A percentile compares a stretch with the other conserved stretches of the same genome.
Evolutionary conservation across 371 early-diverging fungal species (phyloP).

Genomic region (Circinella umbellata): DNA sequence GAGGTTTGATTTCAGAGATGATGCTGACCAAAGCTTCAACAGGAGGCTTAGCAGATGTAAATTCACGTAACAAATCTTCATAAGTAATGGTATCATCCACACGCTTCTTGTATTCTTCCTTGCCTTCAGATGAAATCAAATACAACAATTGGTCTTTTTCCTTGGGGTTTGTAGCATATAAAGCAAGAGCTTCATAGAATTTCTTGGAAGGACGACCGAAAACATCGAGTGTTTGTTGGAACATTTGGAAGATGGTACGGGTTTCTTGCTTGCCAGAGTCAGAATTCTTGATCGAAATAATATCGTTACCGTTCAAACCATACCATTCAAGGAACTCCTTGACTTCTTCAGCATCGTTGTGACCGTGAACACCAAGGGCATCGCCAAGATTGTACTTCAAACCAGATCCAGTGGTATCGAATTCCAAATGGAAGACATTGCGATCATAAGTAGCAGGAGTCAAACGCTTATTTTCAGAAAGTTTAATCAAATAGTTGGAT

Average conservation of each 20-base stretch:
- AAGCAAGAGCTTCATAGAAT: constrained; percentile 84
- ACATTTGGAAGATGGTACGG: constrained; percentile 79
- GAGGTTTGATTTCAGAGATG: constrained; percentile 88
- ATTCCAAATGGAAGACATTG: constrained; percentile 95
- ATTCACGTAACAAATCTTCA: constrained; percentile 86
- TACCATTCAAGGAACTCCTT: constrained; percentile 74
- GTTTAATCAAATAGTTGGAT: constrained; percentile 66
- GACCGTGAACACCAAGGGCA: constrained; percentile 91
- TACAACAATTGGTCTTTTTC: constrained; percentile 76
- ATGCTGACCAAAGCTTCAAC: constrained; percentile 71
- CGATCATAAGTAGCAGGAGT: constrained; percentile 90
- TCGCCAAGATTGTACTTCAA: constrained; percentile 92
- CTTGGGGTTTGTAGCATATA: constrained; percentile 69
- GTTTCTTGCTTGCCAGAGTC: constrained; percentile 59
- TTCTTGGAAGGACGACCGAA: constrained; percentile 94
- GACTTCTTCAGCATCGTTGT: constrained; percentile 82
- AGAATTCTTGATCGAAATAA: constrained; percentile 60
- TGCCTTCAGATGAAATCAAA: constrained; percentile 77
- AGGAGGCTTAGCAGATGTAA: constrained; percentile 81
- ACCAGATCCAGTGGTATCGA: constrained; percentile 80
- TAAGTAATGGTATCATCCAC: constrained; percentile 85
- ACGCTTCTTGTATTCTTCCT: constrained; percentile 80
- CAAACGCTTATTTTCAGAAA: constrained; percentile 79
- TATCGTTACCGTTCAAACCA: constrained; percentile 68
- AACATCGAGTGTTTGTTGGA: constrained; percentile 84